Percentiles rank a stretch among this genome's conserved stretches.
These are phyloP conservation scores for Nematocida sp. DNA, from an alignment of 371 early-diverging fungal species.

Conservation along the genomic window DNA sequence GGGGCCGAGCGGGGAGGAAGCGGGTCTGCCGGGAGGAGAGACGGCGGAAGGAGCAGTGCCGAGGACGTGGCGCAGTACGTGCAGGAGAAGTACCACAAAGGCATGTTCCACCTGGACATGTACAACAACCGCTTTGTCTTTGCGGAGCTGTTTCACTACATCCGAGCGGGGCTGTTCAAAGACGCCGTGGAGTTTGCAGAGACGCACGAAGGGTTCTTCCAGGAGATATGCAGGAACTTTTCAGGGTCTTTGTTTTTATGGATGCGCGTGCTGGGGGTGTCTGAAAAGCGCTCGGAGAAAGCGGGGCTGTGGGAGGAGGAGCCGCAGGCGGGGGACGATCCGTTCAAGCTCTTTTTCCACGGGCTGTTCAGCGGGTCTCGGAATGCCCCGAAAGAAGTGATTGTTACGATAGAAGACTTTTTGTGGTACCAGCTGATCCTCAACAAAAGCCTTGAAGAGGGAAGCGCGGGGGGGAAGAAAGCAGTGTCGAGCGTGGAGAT, in stretches of 20 bases:
- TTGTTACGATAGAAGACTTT: constrained; percentile 47
- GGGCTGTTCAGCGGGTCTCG: constrained; percentile 1
- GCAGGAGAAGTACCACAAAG: neutral
- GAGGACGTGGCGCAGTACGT: neutral
- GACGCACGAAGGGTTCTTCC: constrained; percentile 19
- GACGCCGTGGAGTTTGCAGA: constrained; percentile 25
- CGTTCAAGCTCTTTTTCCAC: constrained; percentile 34
- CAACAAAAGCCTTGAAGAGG: neutral
- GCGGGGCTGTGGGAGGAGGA: constrained; percentile 16
- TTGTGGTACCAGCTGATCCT: constrained; percentile 43
- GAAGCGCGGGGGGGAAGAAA: neutral
- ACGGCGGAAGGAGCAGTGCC: neutral
- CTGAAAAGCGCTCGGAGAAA: neutral
- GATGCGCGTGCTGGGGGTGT: constrained; percentile 24
- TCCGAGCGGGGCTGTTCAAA: constrained; percentile 24
- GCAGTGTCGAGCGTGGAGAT: neutral
- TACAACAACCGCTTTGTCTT: constrained; percentile 16
- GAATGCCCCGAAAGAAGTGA: neutral
- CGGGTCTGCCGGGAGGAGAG: no score
- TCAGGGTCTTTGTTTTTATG: constrained; percentile 23
- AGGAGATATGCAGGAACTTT: constrained; percentile 14
- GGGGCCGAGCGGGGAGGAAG: neutral
- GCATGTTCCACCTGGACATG: constrained; percentile 3
- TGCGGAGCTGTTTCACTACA: constrained; percentile 22
- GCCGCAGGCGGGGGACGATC: constrained; percentile 2